Base-by-base conservation (phyloP, 1,139 yeast genomes). In the Zygosaccharomyces pseudobailii region DNA sequence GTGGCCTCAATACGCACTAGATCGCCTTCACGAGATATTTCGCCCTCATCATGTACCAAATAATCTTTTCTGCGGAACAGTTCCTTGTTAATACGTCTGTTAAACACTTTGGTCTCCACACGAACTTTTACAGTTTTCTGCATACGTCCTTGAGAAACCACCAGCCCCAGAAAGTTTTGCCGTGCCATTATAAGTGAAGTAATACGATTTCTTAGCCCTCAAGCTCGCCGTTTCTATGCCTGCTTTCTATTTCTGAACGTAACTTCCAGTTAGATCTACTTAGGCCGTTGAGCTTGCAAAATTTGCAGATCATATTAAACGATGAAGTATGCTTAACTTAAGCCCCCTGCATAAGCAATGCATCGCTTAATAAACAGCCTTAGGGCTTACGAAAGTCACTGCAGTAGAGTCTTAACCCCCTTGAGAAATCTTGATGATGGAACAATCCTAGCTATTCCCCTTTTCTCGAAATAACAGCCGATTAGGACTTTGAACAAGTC, bases 121-220 rank as follows among this genome's bases (percentile, higher is more conserved):
- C 96, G 79, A 52, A 92, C 97, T 72, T 89, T 90, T 55, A 92
- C 90, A 54, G 97, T 90, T 74, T 92, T 92, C 69, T 79, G 77
- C 97, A 90, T 90, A 67, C 88, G 88, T 40, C 97, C 97, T 66
- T 89, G 97, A 48, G 97, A 87, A 35, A 88, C 82, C 58, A 92
- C 97, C 67, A 88, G 82, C 46, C 98, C 98, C 46, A 88, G 74
- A 63, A 90, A 87, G 66, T 87, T 88, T 61, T 87, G 96, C 70
- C 88, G 83, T 48, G 92, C 89, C 96, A 87, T 89, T 6, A 20
- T 17, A 30, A 37, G 10, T 10, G 8, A 19, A n/a, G 7, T 10
- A 31, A 6, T 4, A 24, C 5, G 4, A 13, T 30, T 2, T 3
- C 9, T 8, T 6, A 24, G 8, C 2, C 9, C 9, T 24, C 1